phyloP scores from a whole-genome alignment of 805 yeast genomes.

The Yamadazyma laniorum region DNA sequence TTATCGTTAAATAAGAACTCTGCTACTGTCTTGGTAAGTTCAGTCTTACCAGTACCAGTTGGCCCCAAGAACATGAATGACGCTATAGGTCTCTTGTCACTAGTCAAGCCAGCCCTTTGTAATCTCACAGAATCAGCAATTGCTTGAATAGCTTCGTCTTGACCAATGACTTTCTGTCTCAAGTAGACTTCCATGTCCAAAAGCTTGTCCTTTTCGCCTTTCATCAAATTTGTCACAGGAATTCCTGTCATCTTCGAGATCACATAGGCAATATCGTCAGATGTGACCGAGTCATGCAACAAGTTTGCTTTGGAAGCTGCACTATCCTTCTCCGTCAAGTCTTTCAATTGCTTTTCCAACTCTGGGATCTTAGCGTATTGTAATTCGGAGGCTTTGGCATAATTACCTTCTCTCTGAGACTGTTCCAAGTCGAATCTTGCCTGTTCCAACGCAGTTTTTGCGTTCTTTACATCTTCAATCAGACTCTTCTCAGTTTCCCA shows the following conservation, averaged over 20 bases:
- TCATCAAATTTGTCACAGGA: constrained; percentile 85
- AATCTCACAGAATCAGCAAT: constrained; percentile 92
- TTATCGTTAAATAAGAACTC: constrained; percentile 90
- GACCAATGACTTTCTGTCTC: constrained; percentile 83
- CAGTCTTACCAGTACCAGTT: constrained; percentile 98
- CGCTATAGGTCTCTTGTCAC: constrained; percentile 93
- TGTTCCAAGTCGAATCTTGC: constrained; percentile 82
- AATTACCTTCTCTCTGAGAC: constrained; percentile 80
- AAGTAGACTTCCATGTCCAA: constrained; percentile 82
- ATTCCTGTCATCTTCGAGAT: constrained; percentile 94
- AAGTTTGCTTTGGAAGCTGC: constrained; percentile 31
- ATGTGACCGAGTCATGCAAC: constrained; percentile 87
- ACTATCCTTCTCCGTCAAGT: constrained; percentile 35
- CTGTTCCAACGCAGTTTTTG: constrained; percentile 80
- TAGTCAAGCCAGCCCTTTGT: constrained; percentile 95
- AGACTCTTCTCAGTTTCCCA: constrained; percentile 85
- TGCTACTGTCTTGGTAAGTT: constrained; percentile 87
- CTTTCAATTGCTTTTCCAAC: constrained; percentile 61
- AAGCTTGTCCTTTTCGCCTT: constrained; percentile 91
- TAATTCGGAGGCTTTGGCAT: constrained; percentile 83
- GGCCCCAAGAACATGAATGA: constrained; percentile 97
- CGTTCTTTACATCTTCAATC: constrained; percentile 72
- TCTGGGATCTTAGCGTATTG: constrained; percentile 86
- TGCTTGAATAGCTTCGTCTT: constrained; percentile 89
- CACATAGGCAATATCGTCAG: constrained; percentile 91